A percentile compares a stretch with the other conserved stretches of the same genome.
phyloP scores from a whole-genome alignment of 2,329 filamentous ascomycete species.

The Aureobasidium mangrovei region DNA sequence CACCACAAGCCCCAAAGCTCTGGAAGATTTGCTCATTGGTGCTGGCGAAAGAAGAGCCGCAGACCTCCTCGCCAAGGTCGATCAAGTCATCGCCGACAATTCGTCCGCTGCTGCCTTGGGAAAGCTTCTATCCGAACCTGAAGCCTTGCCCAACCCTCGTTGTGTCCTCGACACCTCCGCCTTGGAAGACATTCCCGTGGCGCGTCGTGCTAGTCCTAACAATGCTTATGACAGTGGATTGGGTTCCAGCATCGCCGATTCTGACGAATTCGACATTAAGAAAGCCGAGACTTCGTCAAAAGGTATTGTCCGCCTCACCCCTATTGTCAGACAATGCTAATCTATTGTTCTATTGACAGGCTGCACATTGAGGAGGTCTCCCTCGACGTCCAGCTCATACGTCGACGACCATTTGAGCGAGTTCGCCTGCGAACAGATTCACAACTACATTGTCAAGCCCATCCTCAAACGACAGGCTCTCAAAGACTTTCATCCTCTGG shows the following conservation, averaged over 20 bases:
- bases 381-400: constrained; percentile 18
- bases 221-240: constrained; percentile 82
- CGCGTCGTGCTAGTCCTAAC: constrained; percentile 47
- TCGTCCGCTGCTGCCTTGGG: constrained; percentile 28
- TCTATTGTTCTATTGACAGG: constrained; percentile 9
- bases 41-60: constrained; percentile 36
- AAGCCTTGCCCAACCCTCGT: constrained; percentile 40
- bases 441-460: constrained; percentile 68
- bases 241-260: constrained; percentile 62
- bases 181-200: constrained; percentile 29
- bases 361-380: constrained; percentile 1
- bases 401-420: constrained; percentile 55
- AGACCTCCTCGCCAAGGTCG: constrained; percentile 37
- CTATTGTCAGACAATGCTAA: constrained; percentile 6
- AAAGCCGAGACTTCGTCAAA: constrained; percentile 3
- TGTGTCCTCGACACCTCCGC: constrained; percentile 34
- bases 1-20: constrained; percentile 39
- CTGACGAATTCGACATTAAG: constrained; percentile 22
- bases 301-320: constrained; percentile 15
- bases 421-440: constrained; percentile 66
- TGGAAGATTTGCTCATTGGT: constrained; percentile 40
- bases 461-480: constrained; percentile 64
- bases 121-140: constrained; percentile 39
- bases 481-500: constrained; percentile 71
- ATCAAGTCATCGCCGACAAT: constrained; percentile 33